Evolutionary conservation across 768 basidiomycete species (phyloP), one percentile per base, ranked within the genome.

Genomic region (Agaricus blazei): DNA sequence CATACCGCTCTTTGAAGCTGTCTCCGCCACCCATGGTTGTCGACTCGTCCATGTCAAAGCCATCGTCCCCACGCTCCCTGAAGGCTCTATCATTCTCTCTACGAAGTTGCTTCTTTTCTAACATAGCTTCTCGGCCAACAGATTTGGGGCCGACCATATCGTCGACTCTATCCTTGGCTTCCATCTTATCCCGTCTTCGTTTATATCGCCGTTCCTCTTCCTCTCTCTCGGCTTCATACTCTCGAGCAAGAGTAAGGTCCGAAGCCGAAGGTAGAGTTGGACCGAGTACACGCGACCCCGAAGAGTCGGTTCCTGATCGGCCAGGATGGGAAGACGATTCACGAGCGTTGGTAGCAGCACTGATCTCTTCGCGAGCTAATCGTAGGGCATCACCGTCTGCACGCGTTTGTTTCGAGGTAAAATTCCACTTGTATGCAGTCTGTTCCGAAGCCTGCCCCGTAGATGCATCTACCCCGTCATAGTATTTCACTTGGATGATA

Each of bases 381-480:
- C 76, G 77, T n/a, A 91, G 66, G 0, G 84, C 81, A 1, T 77
- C 77, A 11, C 67, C 68, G 36, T 92, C 88, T 0, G 75, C 77
- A n/a, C 75, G 74, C 19, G 80, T 81, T 2, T 72, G 64, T 54
- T 89, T 88, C 19, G 83, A 79, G 2, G 87, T 84, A 64, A 95
- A 94, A 0, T 83, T 82, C 93, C 93, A 95, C 71, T 90, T 93
- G 70, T 92, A 93, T 0, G 79, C 83, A 4, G 93, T 95, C 56
- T 88, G 84, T 45, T 80, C 75, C 34, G 82, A 84, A 2, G 89
- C 83, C 6, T 80, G 64, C 34, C 80, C 72, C 2, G 74, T 69
- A 2, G 79, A 74, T 9, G 81, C 73, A 58, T 80, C 82, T 57
- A 88, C 74, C 15, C 84, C 85, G 19, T 78, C 71, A 62, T 93